phyloP scores from a whole-genome alignment of 2,329 filamentous ascomycete genomes.

The Botrytis sinoallii region DNA sequence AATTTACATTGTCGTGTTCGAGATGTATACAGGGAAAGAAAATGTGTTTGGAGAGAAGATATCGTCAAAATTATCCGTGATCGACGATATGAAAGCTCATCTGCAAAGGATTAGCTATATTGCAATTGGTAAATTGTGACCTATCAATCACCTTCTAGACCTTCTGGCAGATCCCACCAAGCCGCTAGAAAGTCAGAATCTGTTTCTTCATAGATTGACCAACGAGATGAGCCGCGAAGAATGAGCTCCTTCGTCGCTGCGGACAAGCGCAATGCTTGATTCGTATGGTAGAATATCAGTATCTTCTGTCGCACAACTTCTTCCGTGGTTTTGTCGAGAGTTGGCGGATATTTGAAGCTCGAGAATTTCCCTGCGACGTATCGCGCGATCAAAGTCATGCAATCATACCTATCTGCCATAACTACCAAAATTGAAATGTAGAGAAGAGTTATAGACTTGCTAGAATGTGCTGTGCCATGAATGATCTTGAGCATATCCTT shows the following conservation, averaged over 20 bases:
- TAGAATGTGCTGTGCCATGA: constrained; percentile 48
- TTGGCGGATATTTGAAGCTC: constrained; percentile 55
- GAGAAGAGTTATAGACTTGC: constrained; percentile 48
- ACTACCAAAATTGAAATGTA: constrained; percentile 67
- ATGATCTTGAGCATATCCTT: constrained; percentile 65
- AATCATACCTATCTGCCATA: constrained; percentile 72
- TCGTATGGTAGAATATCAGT: constrained; percentile 62
- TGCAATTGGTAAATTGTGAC: not conserved
- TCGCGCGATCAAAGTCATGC: constrained; percentile 51
- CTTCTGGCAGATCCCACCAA: constrained; percentile 72
- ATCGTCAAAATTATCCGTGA: constrained; percentile 66
- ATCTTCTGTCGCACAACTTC: constrained; percentile 68
- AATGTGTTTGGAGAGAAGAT: constrained; percentile 66
- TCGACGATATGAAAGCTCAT: constrained; percentile 64
- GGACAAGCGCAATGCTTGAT: constrained; percentile 58
- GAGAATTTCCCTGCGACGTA: constrained; percentile 47
- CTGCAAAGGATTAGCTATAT: constrained; percentile 39
- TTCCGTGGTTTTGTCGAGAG: constrained; percentile 51
- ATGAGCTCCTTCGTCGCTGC: constrained; percentile 64
- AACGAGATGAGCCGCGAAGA: constrained; percentile 56
- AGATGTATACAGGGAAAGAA: constrained; percentile 64
- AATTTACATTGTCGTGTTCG: constrained; percentile 67
- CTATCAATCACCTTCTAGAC: constrained; percentile 56
- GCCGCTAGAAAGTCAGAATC: constrained; percentile 43
- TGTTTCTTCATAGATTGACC: constrained; percentile 34